Percentiles rank a stretch among this genome's conserved stretches.
These are phyloP conservation scores for Aspergillus sp. DNA, from an alignment of 2,329 filamentous ascomycete genomes.

Conservation along the genomic window DNA sequence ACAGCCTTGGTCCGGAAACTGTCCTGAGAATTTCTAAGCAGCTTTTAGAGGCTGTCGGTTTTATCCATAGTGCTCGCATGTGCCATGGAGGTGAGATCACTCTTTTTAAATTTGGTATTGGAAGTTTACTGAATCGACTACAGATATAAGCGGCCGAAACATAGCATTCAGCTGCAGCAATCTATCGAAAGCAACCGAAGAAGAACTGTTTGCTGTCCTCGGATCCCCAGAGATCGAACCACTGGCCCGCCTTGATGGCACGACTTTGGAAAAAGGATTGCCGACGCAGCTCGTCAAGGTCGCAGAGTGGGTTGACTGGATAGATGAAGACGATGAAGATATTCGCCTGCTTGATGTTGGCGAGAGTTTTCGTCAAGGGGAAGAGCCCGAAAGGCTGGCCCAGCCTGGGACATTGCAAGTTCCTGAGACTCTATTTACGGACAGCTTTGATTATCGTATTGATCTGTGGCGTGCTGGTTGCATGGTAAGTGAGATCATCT, in stretches of 20 bases:
- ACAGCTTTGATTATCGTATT: constrained; percentile 24
- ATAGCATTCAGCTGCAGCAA: constrained; percentile 17
- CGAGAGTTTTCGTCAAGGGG: constrained; percentile 15
- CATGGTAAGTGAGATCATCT: constrained; percentile 12
- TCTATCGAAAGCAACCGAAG: constrained; percentile 9
- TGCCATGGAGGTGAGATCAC: constrained; percentile 24
- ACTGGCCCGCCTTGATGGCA: constrained; percentile 14
- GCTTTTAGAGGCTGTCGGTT: constrained; percentile 20
- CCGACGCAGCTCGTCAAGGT: constrained; percentile 20
- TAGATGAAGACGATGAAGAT: constrained; percentile 22
- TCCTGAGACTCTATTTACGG: constrained; percentile 27
- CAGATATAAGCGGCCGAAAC: constrained; percentile 25
- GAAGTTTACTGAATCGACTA: constrained; percentile 5
- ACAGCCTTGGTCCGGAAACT: constrained; percentile 17
- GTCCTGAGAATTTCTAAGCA: constrained; percentile 24
- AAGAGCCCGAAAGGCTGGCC: constrained; percentile 15
- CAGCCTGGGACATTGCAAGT: constrained; percentile 20
- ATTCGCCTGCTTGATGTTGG: constrained; percentile 19
- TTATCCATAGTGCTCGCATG: constrained; percentile 22
- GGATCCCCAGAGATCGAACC: constrained; percentile 14
- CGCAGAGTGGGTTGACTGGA: constrained; percentile 17
- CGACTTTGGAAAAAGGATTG: constrained; percentile 13
- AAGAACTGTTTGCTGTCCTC: constrained; percentile 14
- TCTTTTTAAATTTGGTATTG: background rate
- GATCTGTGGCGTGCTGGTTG: constrained; percentile 27